Conservation (phyloP, 176 grass and related monocot species). For the Triticum dicoccoides region DNA sequence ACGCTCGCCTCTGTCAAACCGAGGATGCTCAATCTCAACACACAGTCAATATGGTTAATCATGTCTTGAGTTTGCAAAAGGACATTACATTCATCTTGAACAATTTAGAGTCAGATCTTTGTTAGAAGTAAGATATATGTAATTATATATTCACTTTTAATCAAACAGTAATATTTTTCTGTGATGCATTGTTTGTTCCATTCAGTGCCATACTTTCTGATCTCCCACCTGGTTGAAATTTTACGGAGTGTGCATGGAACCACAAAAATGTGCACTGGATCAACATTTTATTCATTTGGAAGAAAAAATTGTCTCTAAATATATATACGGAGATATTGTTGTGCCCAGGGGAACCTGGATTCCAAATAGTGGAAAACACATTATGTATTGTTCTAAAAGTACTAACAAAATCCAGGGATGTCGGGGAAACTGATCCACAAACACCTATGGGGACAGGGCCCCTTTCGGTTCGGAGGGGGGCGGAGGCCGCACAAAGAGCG, state of each 20-base stretch:
- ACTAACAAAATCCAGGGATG: not conserved
- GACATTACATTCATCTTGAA: not conserved
- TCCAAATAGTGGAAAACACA: not conserved
- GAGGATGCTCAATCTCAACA: not conserved
- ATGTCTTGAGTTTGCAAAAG: not conserved
- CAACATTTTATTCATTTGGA: not conserved
- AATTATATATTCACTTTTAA: not conserved
- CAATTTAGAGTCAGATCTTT: not conserved
- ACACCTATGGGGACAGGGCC: too few species aligned
- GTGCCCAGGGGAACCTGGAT: not conserved
- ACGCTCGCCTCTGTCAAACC: not conserved
- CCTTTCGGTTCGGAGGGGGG: too few species aligned
- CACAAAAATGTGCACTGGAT: not conserved
- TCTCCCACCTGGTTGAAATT: not conserved
- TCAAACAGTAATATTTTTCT: not conserved
- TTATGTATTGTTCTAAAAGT: not conserved
- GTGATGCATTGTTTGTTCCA: not conserved
- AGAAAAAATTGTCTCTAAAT: not conserved
- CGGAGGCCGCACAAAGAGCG: too few species aligned
- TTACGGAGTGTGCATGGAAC: not conserved
- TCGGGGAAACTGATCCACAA: too few species aligned
- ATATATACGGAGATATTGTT: not conserved
- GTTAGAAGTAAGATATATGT: not conserved
- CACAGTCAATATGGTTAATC: not conserved
- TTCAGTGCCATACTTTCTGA: not conserved